Evolutionary conservation across 495 filamentous ascomycete species (phyloP).

Genomic region (Aspergillus incahuasiensis): DNA sequence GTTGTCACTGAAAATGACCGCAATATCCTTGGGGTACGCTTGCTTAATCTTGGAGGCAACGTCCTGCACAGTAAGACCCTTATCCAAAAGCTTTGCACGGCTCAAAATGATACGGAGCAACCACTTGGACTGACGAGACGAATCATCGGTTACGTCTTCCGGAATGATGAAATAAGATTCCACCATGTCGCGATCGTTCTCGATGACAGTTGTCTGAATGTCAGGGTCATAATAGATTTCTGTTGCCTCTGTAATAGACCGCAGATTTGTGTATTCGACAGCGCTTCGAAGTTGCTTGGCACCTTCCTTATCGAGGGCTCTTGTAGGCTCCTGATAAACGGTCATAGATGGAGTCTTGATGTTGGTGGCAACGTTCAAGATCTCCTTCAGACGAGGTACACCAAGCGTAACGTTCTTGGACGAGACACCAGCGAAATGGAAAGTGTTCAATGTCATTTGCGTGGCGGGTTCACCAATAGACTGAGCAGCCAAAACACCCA

Average conservation of each 20-base stretch:
- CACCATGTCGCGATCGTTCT: slow-evolving; percentile 87
- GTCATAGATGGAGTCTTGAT: slow-evolving; percentile 99
- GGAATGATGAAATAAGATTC: slow-evolving; percentile 96
- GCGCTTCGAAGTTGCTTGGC: slow-evolving; percentile 82
- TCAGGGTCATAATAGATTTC: slow-evolving; percentile 98
- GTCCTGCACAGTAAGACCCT: slow-evolving; percentile 84
- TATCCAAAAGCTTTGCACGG: slow-evolving; percentile 90
- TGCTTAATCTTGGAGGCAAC: slow-evolving; percentile 87
- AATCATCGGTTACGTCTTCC: slow-evolving; percentile 67
- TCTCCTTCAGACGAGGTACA: slow-evolving; percentile 98
- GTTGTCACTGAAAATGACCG: slow-evolving; percentile 95
- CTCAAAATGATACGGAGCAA: slow-evolving; percentile 90
- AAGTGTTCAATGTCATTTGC: slow-evolving; percentile 99
- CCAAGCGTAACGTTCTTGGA: slow-evolving; percentile 99
- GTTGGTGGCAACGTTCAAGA: slow-evolving; percentile 93
- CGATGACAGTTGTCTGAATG: slow-evolving; percentile 76
- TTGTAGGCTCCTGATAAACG: slow-evolving; percentile 68
- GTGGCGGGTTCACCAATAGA: slow-evolving; percentile 98
- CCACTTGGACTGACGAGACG: slow-evolving; percentile 85
- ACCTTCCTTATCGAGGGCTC: slow-evolving; percentile 60
- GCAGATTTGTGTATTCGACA: slow-evolving; percentile 92
- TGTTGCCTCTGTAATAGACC: slow-evolving; percentile 82
- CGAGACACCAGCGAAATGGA: slow-evolving; percentile 99
- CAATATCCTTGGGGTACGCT: slow-evolving; percentile 79
- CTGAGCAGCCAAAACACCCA: slow-evolving; percentile 94